Evolutionary conservation across 208 protist species (phyloP).

Genomic region (Trypanosoma mega): DNA sequence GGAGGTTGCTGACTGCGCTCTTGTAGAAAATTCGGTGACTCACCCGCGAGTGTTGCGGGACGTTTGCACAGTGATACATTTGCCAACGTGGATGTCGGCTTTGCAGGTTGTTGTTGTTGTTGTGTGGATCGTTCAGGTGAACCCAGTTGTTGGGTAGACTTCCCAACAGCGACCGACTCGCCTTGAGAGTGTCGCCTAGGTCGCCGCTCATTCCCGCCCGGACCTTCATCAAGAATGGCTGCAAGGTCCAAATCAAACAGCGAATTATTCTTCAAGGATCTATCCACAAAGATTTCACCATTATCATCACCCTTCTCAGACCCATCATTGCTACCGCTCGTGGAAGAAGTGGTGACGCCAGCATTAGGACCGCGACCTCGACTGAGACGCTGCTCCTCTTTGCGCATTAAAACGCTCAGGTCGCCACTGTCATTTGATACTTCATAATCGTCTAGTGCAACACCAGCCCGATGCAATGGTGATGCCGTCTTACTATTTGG

Average conservation of each 20-base stretch:
- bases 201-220: background rate
- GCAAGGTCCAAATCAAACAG: conserved; percentile 5
- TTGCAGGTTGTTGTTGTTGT: background rate
- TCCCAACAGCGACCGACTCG: background rate
- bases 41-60: conserved; percentile 51
- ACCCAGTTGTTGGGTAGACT: no score
- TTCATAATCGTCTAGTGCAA: conserved; percentile 29
- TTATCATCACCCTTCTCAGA: no score
- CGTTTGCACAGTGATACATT: conserved; percentile 75
- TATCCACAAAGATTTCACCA: conserved; percentile 12
- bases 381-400: conserved; percentile 30
- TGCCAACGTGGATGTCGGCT: conserved; percentile 28
- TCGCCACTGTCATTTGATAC: conserved; percentile 71
- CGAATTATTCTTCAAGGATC: conserved; percentile 6
- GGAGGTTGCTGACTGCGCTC: background rate
- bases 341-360: no score
- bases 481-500: background rate
- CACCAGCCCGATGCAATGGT: background rate
- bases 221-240: background rate
- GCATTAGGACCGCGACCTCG: no score
- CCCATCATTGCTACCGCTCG: conserved; percentile 3
- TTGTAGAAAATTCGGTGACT: conserved; percentile 9
- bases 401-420: conserved; percentile 51
- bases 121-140: background rate
- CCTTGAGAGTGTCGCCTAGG: background rate